A percentile compares a stretch with the other conserved stretches of the same genome.
Evolutionary conservation across 1,139 yeast species (phyloP).

Genomic region (Geotrichum cucujoidarum): DNA sequence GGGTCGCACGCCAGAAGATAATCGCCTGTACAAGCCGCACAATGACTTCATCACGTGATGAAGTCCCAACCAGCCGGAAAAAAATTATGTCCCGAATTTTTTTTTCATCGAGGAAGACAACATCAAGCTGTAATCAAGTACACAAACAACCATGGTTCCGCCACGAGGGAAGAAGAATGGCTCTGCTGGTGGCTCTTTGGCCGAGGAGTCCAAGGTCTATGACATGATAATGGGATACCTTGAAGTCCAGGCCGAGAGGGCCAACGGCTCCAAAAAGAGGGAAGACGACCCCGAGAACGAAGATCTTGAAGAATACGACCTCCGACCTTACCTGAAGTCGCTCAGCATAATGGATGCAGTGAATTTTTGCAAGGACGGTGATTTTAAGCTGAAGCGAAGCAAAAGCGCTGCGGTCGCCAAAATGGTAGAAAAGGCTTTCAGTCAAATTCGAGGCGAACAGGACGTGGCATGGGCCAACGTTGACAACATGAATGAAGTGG

Average conservation of each 20-base stretch:
- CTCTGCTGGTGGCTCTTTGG: conserved; percentile 2
- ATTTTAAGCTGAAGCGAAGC: conserved; percentile 23
- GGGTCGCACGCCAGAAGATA: too few relatives aligned
- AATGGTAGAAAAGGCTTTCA: conserved; percentile 52
- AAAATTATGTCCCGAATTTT: too few relatives aligned
- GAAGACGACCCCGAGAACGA: conserved; percentile 17
- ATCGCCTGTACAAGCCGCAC: too few relatives aligned
- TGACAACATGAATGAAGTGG: conserved; percentile 28
- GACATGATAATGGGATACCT: conserved; percentile 25
- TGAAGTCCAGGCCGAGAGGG: conserved; percentile 21
- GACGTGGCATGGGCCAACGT: conserved; percentile 38
- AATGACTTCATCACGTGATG: not conserved
- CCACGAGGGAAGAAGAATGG: conserved; percentile 10
- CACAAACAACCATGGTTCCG: conserved; percentile 17
- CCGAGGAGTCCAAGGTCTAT: conserved; percentile 23
- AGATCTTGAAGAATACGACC: conserved; percentile 16
- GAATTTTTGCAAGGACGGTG: conserved; percentile 26
- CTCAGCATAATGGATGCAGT: conserved; percentile 24
- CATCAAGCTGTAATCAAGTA: not conserved
- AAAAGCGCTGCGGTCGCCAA: conserved; percentile 57
- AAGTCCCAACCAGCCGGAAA: not conserved
- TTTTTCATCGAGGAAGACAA: not conserved
- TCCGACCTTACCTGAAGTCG: conserved; percentile 19
- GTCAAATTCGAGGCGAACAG: conserved; percentile 39
- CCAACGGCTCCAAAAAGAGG: conserved; percentile 4